Evolutionary conservation across 306 rosid species (phyloP), one percentile per base, ranked within the genome.

Genomic region (Sphenostylis stenocarpa): DNA sequence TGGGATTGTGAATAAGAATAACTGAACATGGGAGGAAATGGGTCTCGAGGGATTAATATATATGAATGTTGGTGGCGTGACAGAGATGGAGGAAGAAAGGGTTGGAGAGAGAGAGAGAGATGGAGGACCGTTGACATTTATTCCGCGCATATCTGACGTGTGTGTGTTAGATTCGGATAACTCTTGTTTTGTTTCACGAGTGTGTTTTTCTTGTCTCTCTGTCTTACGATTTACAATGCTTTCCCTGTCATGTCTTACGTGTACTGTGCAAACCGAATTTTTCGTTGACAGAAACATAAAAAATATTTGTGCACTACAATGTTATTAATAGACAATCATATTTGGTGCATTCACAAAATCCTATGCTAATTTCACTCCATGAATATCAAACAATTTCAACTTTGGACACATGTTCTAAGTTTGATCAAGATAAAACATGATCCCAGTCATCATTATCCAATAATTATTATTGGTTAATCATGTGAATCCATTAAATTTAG

Each of bases 121-220:
- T 10, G 0, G 45, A 1, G 80, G 83, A 83, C 70, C 79, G 80
- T 87, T 91, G 97, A 93, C 92, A 44, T 78, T 77, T 38, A 52
- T 73, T 65, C 83, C 36, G 23, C 77, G 79, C 80, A 34, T 74
- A 61, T 79, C 90, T 83, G 23, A 89, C 97, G 90, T 88, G 93
- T 78, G 39, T 43, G 7, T 36, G 63, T 21, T 48, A 6, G 78
- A 72, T 79, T 69, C 23, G 67, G 87, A 73, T 84, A 60, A 62
- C 85, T 63, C 39, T 58, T 53, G n/a, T 31, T 61, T 15, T 28
- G 7, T 52, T 12, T 9, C 12, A 17, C 24, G 5, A 52, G 6
- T 52, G 28, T 8, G 15, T 20, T 6, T 2, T 28, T 49, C 34
- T 23, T 44, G 47, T 66, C n/a, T 55, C 38, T 78, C 39, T 11